Evolutionary conservation across 2,329 filamentous ascomycete species (phyloP), one percentile per base, ranked within the genome.

Genomic region (Arachnopeziza araneosa): DNA sequence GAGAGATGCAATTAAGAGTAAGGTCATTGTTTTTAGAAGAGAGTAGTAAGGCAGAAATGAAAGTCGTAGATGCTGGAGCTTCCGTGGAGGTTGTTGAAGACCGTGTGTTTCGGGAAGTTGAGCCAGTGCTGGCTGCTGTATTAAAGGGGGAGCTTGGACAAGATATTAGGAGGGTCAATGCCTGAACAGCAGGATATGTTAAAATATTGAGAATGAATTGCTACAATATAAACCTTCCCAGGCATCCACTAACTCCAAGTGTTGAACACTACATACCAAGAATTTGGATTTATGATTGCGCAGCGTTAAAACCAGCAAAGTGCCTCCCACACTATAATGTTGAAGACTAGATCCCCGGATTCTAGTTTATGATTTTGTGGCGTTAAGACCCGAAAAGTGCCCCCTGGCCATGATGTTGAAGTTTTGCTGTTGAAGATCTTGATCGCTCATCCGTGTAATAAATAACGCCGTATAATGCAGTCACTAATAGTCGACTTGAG

Each of bases 1-100:
- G 82, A 61, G 85, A 87, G 70, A 90, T 96, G 84, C 95, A 99
- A 77, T 79, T 81, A 62, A 82, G 85, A 10, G 95, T 98, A 17
- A 78, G 90, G 22, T 82, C 86, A 63, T 73, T 96, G 55, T 97
- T 96, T 73, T 81, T 80, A 76, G 79, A 76, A 0, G 68, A 87
- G 61, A 78, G 77, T n/a, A 24, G 60, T 10, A 44, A 78, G 82
- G 71, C 78, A 80, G 68, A 78, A 79, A 73, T 84, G 51, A 74
- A 78, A 50, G 79, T 85, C 4, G 75, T 83, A 10, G 79, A 84
- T 69, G 83, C 83, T 1, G 79, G 81, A 0, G 72, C 76, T 1
- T 78, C 74, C 1, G 77, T 84, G 1, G 83, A 85, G 54, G 83
- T 81, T 60, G 83, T 88, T 7, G 78, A 78, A 6, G 79, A 80